phyloP scores from a whole-genome alignment of 208 protist genomes.

The Crithidia bombi region DNA sequence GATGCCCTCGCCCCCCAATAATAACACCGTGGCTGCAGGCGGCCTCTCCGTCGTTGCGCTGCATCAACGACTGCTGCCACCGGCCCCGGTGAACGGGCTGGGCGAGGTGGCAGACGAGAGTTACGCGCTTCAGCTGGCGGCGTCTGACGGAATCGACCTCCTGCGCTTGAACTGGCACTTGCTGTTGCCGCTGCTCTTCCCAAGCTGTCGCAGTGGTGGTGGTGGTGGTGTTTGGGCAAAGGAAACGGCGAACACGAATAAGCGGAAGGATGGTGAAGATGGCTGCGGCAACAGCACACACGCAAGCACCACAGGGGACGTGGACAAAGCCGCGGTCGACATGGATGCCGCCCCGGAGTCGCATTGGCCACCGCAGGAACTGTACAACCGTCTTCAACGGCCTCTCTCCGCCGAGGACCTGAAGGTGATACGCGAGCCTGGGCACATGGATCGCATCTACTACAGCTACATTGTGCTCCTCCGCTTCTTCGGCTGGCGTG shows the following conservation, averaged over 20 bases:
- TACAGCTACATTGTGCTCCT: slow-evolving; percentile 90
- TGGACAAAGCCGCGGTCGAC: background rate
- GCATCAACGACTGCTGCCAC: slow-evolving; percentile 75
- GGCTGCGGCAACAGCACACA: background rate
- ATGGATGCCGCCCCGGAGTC: background rate
- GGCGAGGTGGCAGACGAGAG: slow-evolving; percentile 59
- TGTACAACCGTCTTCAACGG: slow-evolving; percentile 9
- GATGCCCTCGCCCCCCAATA: background rate
- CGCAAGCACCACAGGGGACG: background rate
- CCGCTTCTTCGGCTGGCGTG: slow-evolving; percentile 85
- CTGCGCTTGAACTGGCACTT: slow-evolving; percentile 72
- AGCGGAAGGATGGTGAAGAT: background rate
- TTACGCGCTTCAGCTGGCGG: slow-evolving; percentile 64
- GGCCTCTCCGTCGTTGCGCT: slow-evolving; percentile 69
- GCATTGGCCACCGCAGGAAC: slow-evolving; percentile 8
- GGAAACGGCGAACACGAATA: background rate
- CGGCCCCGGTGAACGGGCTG: slow-evolving; percentile 30
- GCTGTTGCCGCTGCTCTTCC: slow-evolving; percentile 71
- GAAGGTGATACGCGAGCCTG: slow-evolving; percentile 52
- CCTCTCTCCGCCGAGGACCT: slow-evolving; percentile 38
- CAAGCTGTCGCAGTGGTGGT: slow-evolving; percentile 4
- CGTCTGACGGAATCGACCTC: slow-evolving; percentile 63
- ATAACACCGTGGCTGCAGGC: background rate
- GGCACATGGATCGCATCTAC: slow-evolving; percentile 79
- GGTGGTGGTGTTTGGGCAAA: background rate